Conservation (phyloP, 1,284 basidiomycete genomes). For the Ceratorhiza oryzae-sativae region DNA sequence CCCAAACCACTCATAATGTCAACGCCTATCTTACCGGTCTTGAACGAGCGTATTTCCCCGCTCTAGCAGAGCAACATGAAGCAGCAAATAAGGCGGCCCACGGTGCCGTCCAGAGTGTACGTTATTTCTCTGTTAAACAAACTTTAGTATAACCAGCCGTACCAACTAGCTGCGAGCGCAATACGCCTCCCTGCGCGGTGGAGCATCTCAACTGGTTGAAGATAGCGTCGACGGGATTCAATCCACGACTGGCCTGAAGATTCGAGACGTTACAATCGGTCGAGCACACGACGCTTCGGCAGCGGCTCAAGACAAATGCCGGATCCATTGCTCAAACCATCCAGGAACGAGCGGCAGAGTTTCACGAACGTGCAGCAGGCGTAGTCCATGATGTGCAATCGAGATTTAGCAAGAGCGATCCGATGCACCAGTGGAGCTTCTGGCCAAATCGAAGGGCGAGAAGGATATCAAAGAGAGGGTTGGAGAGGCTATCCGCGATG, state of each 20-base stretch:
- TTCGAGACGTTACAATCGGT: constrained; percentile 25
- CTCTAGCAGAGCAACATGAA: constrained; percentile 71
- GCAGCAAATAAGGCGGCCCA: constrained; percentile 59
- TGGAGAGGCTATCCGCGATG: not conserved
- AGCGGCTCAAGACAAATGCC: constrained; percentile 17
- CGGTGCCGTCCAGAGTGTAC: not conserved
- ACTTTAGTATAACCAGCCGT: not conserved
- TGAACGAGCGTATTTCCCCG: constrained; percentile 74
- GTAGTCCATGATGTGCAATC: constrained; percentile 22
- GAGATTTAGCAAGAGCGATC: not conserved
- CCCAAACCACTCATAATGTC: constrained; percentile 76
- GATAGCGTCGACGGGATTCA: constrained; percentile 18
- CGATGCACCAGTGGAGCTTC: constrained; percentile 1
- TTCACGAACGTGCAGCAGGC: constrained; percentile 1
- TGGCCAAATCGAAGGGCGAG: constrained; percentile 10
- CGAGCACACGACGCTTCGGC: constrained; percentile 4
- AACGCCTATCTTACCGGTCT: constrained; percentile 69
- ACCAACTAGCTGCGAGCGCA: not conserved
- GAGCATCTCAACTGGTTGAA: constrained; percentile 24
- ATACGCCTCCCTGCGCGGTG: constrained; percentile 20
- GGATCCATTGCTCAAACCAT: constrained; percentile 9
- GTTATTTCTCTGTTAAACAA: not conserved
- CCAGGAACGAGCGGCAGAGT: constrained; percentile 28
- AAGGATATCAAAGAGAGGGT: constrained; percentile 24
- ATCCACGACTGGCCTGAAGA: constrained; percentile 26